Evolutionary conservation across 257 asterid genomes (phyloP), one percentile per base, ranked within the genome.

Genomic region (Catharanthus roseus): DNA sequence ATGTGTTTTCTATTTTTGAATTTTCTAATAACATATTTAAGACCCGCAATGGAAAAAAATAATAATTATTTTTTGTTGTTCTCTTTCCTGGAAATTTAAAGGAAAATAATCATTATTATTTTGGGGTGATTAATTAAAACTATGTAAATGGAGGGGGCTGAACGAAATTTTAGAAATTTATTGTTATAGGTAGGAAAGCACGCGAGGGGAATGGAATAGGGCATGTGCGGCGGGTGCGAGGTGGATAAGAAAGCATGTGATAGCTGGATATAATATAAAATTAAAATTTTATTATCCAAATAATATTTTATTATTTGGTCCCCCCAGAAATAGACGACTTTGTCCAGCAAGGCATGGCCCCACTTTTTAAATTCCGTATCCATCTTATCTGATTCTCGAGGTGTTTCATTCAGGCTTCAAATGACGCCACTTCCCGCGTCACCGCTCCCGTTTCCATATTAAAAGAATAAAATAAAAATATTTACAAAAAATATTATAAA

Each of bases 241-340:
- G 15, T 19, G 68, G 49, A 63, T 36, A 36, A 36, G 50, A 36
- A 34, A 36, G 41, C 47, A 63, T 63, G 49, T 36, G 68, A 34
- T 12, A 36, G 9, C 26, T 36, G 49, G 68, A 11, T 12, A 3
- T 63, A 16, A 36, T 60, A 60, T 18, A 60, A 15, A 60, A 24
- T 18, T 51, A 0, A 19, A 4, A n/a, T n/a, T 3, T 49, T 1
- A 5, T 6, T 47, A 2, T 1, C 0, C 0, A 0, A 2, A 3
- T 18, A 0, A 15, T 49, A 9, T 45, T 15, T 15, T 6, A 56
- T 24, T 10, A 24, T 24, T 9, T n/a, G 38, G 64, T 28, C n/a
- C n/a, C 38, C 38, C 64, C 64, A 57, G 8, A 5, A 57, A 10
- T 10, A 1, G 64, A 57, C 64, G 36, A 57, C 19, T 26, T 26